phyloP scores from a whole-genome alignment of 129 eudicot species.

The Calendula officinalis region DNA sequence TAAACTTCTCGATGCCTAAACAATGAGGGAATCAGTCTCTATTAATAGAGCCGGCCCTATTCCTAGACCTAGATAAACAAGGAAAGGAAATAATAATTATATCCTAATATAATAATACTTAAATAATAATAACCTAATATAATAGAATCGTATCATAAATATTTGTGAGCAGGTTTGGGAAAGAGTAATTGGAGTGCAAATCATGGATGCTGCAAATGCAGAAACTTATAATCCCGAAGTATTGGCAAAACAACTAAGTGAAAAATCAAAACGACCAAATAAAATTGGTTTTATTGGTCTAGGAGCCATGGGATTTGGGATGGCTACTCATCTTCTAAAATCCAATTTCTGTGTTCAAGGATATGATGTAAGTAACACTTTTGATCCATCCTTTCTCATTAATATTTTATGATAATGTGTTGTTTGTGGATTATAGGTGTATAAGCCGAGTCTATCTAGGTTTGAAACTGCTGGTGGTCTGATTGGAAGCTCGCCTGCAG shows the following conservation, averaged over 20 bases:
- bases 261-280: conserved; percentile 49
- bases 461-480: conserved; percentile 76
- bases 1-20: too few species aligned
- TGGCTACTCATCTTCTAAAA: conserved; percentile 92
- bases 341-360: conserved; percentile 76
- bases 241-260: conserved; percentile 48
- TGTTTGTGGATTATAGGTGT: conserved; percentile 53
- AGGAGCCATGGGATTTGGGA: conserved; percentile 99
- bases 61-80: too few species aligned
- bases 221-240: conserved; percentile 72
- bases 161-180: conserved; percentile 68
- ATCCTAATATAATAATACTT: too few species aligned
- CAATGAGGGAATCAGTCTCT: too few species aligned
- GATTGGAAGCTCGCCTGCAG: conserved; percentile 71
- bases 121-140: too few species aligned
- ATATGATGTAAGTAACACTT: conserved; percentile 79
- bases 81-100: too few species aligned
- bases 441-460: conserved; percentile 72
- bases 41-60: too few species aligned
- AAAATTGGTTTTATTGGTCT: conserved; percentile 93
- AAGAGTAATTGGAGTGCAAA: conserved; percentile 66
- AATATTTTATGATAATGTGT: conserved; percentile 1
- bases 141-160: too few species aligned
- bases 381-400: conserved; percentile 12
- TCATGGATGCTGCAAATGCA: conserved; percentile 69